Evolutionary conservation across 148 eudicot genomes (phyloP), one percentile per base, ranked within the genome.

Genomic region (Fagopyrum homotropicum): DNA sequence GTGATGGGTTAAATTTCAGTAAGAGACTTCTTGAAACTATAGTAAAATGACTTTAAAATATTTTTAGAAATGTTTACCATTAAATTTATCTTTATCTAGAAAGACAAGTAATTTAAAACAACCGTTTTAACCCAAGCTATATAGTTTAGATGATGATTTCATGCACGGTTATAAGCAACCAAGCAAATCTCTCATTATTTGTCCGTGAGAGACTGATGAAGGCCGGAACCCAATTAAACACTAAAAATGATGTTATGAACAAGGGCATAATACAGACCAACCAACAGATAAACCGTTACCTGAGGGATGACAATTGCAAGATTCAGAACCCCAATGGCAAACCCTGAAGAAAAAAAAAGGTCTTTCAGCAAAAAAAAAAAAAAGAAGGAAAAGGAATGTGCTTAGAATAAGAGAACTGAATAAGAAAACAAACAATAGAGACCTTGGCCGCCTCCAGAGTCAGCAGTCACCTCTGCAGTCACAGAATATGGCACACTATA

Each of bases 361-460:
- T 9, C 40, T 46, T 50, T 83, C 73, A 81, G 73, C 69, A 78
- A 80, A 71, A 75, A 52, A 30, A 30, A 30, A 30, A 30, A 35
- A 35, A 35, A 35, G 3, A 61, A 45, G 54, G 77, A 26, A 72
- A 56, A 73, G 22, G 8, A 12, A 10, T 26, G 35, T 11, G 61
- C 4, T 26, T 11, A 46, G 46, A 73, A 50, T 46, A 57, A 63
- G 43, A 26, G 46, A 55, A 40, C 9, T 59, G 22, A 26, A 80
- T 17, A 30, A 16, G 72, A 59, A 59, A 30, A 76, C 14, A 29
- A 12, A 48, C 9, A 9, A 66, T 48, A 78, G 83, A 81, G 76
- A 94, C 97, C 97, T 90, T 94, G 98, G 77, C 98, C 98, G 73
- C 98, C 98, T 76, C 97, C 98, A 73, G 96, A 81, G 82, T 94